Conservation (phyloP, 2,329 filamentous ascomycete species). For the Fusarium algeriense region DNA sequence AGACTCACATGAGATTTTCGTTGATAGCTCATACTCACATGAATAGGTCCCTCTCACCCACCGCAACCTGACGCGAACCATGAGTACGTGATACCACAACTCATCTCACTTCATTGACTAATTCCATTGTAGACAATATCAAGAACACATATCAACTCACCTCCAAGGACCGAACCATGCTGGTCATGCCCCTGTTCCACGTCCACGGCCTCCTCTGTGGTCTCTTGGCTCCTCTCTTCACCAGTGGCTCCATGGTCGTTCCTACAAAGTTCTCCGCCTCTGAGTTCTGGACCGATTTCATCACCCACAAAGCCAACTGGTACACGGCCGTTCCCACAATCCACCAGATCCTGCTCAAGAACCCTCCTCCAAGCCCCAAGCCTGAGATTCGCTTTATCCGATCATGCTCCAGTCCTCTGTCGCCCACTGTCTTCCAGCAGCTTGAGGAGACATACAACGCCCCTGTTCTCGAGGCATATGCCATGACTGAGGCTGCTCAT, state of each 20-base stretch:
- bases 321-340: constrained; percentile 95
- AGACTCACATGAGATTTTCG: not conserved
- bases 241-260: constrained; percentile 83
- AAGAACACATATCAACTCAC: constrained; percentile 80
- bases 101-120: constrained; percentile 42
- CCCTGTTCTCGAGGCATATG: constrained; percentile 89
- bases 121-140: constrained; percentile 72
- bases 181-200: constrained; percentile 93
- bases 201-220: constrained; percentile 89
- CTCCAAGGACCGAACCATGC: constrained; percentile 79
- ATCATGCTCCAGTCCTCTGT: constrained; percentile 86
- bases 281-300: constrained; percentile 86
- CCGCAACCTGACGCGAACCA: constrained; percentile 82
- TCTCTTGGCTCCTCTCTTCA: constrained; percentile 80
- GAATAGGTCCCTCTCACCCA: constrained; percentile 80
- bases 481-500: constrained; percentile 91
- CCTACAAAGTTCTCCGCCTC: constrained; percentile 83
- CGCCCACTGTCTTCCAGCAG: constrained; percentile 83
- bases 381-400: constrained; percentile 87
- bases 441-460: constrained; percentile 81
- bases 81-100: constrained; percentile 63
- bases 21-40: constrained; percentile 18
- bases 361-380: constrained; percentile 73
- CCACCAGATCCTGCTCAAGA: constrained; percentile 87
- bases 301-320: constrained; percentile 82